These are phyloP conservation scores for Skeletonema tropicum DNA, from an alignment of 108 stramenopile genomes.

Conservation along the genomic window DNA sequence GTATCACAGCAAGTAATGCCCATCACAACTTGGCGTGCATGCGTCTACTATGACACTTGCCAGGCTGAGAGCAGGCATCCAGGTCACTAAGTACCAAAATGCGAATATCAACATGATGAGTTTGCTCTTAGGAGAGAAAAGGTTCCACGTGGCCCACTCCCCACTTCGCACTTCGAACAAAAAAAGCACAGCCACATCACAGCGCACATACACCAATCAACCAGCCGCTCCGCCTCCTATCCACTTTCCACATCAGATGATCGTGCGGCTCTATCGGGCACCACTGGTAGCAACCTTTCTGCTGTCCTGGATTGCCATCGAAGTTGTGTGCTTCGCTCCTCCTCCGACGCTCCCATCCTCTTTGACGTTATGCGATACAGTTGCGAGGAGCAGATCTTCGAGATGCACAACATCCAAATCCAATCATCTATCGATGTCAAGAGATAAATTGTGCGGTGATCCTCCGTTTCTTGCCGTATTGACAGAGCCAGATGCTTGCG, in stretches of 20 bases:
- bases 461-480: constrained; percentile 71
- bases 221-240: too few species aligned
- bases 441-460: constrained; percentile 21
- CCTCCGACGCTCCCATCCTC: not conserved
- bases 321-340: not conserved
- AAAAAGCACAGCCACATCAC: not conserved
- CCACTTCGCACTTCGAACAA: not conserved
- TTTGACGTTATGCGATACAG: not conserved
- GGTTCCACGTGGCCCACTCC: too few species aligned
- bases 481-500: constrained; percentile 80
- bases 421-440: not conserved
- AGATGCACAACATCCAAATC: not conserved
- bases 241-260: not conserved
- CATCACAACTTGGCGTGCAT: too few species aligned
- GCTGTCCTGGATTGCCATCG: not conserved
- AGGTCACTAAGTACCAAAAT: too few species aligned
- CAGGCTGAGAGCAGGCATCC: too few species aligned
- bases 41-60: too few species aligned
- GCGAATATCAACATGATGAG: too few species aligned
- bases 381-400: not conserved
- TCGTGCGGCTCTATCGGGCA: not conserved
- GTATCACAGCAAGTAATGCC: too few species aligned
- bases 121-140: too few species aligned
- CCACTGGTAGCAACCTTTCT: not conserved
- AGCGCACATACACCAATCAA: not conserved